Conservation (phyloP, 306 rosid genomes). For the Glycine soja region DNA sequence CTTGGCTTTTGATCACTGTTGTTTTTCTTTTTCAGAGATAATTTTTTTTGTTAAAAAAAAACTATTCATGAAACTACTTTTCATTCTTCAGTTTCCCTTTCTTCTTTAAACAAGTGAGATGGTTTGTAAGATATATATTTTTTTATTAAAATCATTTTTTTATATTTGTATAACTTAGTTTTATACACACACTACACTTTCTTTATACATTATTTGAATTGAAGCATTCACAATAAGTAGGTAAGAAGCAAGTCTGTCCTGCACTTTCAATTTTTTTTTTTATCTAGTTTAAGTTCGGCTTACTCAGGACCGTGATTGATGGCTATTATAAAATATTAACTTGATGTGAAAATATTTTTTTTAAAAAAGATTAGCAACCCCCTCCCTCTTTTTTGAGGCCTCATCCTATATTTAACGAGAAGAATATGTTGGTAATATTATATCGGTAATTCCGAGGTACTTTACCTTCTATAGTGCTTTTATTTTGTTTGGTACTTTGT, state of each 20-base stretch:
- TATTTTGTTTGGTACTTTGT: neutral
- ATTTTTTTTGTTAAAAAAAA: no score
- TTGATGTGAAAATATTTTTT: neutral
- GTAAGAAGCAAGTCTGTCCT: no score
- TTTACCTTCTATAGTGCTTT: constrained; percentile 2
- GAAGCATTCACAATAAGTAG: no score
- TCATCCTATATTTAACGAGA: neutral
- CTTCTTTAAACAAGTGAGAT: no score
- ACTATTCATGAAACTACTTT: no score
- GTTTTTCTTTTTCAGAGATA: no score
- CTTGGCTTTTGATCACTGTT: no score
- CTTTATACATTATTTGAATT: no score
- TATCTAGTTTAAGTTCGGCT: no score
- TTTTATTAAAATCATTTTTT: neutral
- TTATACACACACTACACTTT: neutral
- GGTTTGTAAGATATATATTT: no score
- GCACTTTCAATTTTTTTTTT: no score
- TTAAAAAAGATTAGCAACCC: neutral
- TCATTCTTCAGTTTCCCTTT: neutral
- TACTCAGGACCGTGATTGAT: neutral
- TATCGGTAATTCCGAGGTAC: constrained; percentile 32
- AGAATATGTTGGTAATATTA: constrained; percentile 34
- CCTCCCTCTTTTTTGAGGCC: neutral
- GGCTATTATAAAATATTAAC: neutral
- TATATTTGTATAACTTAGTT: neutral